A percentile compares a stretch with the other conserved stretches of the same genome.
Conservation (phyloP, 2,329 filamentous ascomycete species). For the Bimuria novae-zelandiae region DNA sequence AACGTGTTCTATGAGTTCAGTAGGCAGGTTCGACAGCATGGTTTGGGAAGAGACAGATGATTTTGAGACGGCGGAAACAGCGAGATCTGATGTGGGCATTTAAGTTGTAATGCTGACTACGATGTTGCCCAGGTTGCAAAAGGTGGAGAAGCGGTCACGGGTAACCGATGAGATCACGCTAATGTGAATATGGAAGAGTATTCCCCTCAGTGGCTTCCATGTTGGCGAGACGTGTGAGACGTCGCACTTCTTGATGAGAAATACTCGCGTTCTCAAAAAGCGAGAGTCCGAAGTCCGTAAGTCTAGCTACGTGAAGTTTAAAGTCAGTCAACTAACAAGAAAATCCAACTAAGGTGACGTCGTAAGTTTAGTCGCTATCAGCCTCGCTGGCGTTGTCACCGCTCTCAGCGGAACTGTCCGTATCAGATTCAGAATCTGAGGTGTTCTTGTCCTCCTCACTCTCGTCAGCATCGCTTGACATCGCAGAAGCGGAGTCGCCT, state of each 20-base stretch:
- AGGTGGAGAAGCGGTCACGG: conserved; percentile 8
- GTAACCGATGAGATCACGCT: conserved; percentile 2
- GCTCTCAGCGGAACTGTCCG: conserved; percentile 5
- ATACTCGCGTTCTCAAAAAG: neutral
- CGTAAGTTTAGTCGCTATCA: conserved; percentile 1
- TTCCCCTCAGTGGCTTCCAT: neutral
- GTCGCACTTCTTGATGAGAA: conserved; percentile 2
- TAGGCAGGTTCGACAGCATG: conserved; percentile 24
- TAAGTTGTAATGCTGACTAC: neutral
- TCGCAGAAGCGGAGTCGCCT: conserved; percentile 14
- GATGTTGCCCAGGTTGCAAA: neutral
- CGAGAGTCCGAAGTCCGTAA: conserved; percentile 3
- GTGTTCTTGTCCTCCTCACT: no score
- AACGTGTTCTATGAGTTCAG: conserved; percentile 30
- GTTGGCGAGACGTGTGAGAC: neutral
- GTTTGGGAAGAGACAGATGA: conserved; percentile 1
- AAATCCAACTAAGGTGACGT: neutral
- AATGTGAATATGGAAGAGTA: neutral
- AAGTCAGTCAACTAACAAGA: neutral
- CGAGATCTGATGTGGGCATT: neutral
- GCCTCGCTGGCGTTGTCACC: conserved; percentile 5
- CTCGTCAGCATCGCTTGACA: conserved; percentile 6
- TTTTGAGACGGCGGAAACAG: neutral
- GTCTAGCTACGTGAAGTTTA: neutral
- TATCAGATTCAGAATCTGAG: conserved; percentile 2